Conservation (phyloP, 306 rosid genomes). For the Rosa rugosa region DNA sequence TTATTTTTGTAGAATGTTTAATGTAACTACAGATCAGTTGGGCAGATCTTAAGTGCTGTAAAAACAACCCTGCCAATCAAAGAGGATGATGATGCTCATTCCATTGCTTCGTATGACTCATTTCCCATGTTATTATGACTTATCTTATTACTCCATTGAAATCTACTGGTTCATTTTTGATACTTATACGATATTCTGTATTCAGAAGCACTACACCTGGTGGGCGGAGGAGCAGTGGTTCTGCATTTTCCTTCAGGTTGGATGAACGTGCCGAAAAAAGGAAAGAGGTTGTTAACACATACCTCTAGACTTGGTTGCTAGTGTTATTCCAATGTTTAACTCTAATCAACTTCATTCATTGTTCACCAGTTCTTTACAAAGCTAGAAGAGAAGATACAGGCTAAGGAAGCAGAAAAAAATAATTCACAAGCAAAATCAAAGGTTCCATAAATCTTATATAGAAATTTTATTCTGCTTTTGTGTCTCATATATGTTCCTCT, state of each 20-base stretch:
- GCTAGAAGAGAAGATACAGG: slow-evolving; percentile 92
- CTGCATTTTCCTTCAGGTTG: slow-evolving; percentile 77
- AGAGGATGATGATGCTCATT: slow-evolving; percentile 74
- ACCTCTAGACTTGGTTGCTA: slow-evolving; percentile 18
- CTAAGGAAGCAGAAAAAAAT: slow-evolving; percentile 81
- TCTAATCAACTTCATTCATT: slow-evolving; percentile 19
- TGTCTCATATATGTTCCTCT: slow-evolving; percentile 1
- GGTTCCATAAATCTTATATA: slow-evolving; percentile 34
- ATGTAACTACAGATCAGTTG: slow-evolving; percentile 52
- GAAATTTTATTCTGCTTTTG: not conserved
- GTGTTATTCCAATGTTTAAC: not conserved
- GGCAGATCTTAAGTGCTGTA: slow-evolving; percentile 44
- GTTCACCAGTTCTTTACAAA: slow-evolving; percentile 73
- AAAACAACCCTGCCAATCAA: slow-evolving; percentile 39
- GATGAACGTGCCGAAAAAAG: slow-evolving; percentile 94
- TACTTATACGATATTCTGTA: slow-evolving; percentile 6
- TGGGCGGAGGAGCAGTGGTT: slow-evolving; percentile 48
- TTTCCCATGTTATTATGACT: slow-evolving; percentile 12
- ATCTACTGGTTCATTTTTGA: not conserved
- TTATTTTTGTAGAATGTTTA: slow-evolving; percentile 8
- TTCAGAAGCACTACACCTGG: slow-evolving; percentile 55
- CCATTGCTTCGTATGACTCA: slow-evolving; percentile 78
- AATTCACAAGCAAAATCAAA: slow-evolving; percentile 78
- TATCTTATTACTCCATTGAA: not conserved
- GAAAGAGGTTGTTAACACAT: slow-evolving; percentile 62